phyloP scores from a whole-genome alignment of 106 monocot species.

The Xerophyta viscosa region DNA sequence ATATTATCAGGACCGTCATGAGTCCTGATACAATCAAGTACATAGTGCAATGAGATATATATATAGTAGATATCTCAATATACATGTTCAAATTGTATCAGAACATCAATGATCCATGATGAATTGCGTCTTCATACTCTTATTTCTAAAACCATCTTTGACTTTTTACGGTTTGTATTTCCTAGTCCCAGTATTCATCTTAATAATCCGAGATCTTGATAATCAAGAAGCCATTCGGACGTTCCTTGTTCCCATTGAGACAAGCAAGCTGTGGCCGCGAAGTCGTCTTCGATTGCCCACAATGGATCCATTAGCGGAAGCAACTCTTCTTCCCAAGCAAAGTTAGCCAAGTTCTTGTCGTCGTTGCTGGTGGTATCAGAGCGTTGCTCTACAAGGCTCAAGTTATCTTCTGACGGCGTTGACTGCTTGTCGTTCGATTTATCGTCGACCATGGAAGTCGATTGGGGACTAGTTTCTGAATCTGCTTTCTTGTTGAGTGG shows the following conservation, averaged over 20 bases:
- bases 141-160: too few relatives aligned
- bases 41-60: too few relatives aligned
- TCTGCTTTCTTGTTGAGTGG: slow-evolving; percentile 23
- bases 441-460: neutral
- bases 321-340: slow-evolving; percentile 25
- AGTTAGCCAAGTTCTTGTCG: slow-evolving; percentile 1
- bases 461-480: neutral
- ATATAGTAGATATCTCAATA: too few relatives aligned
- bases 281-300: slow-evolving; percentile 21
- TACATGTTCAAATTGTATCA: too few relatives aligned
- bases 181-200: slow-evolving; percentile 14
- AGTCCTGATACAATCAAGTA: too few relatives aligned
- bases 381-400: slow-evolving; percentile 9
- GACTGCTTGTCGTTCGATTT: slow-evolving; percentile 2
- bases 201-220: slow-evolving; percentile 18
- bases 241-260: slow-evolving; percentile 26
- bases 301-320: slow-evolving; percentile 17
- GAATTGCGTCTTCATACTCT: too few relatives aligned
- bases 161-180: neutral
- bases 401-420: neutral
- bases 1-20: too few relatives aligned
- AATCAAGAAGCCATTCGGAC: slow-evolving; percentile 67
- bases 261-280: neutral
- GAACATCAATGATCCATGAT: too few relatives aligned
- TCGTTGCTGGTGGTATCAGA: slow-evolving; percentile 6